Conservation (phyloP, 176 grass and related monocot genomes). For the Leersia perrieri region DNA sequence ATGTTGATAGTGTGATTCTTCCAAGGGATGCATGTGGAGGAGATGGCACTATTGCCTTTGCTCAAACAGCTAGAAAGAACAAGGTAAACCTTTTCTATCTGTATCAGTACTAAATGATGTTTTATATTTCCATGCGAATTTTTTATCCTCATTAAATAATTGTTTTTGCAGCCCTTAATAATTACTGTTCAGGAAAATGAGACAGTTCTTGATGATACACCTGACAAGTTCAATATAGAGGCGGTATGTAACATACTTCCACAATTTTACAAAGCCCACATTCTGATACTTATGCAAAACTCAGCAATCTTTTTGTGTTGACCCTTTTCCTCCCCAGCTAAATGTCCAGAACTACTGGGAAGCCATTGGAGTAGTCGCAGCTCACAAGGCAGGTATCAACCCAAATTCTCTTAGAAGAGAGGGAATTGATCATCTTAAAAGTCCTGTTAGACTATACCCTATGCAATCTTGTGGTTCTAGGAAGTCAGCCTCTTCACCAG, state of each 20-base stretch:
- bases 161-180: conserved; percentile 75
- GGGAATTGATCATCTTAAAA: conserved; percentile 54
- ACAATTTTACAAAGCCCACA: conserved; percentile 16
- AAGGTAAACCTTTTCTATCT: conserved; percentile 44
- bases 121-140: not conserved
- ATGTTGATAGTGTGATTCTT: conserved; percentile 88
- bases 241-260: conserved; percentile 34
- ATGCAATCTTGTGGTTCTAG: not conserved
- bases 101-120: not conserved
- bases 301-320: not conserved
- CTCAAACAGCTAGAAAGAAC: conserved; percentile 48
- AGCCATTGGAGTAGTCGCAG: conserved; percentile 83
- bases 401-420: conserved; percentile 68
- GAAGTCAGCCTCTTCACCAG: conserved; percentile 13
- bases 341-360: conserved; percentile 93
- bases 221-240: conserved; percentile 70
- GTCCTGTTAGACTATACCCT: conserved; percentile 24
- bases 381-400: conserved; percentile 84
- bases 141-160: not conserved
- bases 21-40: conserved; percentile 80
- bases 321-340: conserved; percentile 43
- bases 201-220: conserved; percentile 86
- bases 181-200: conserved; percentile 88
- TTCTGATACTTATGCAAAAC: not conserved
- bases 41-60: conserved; percentile 79